These are phyloP conservation scores for Syzygium jambos DNA, from an alignment of 345 rosid species.

Conservation along the genomic window DNA sequence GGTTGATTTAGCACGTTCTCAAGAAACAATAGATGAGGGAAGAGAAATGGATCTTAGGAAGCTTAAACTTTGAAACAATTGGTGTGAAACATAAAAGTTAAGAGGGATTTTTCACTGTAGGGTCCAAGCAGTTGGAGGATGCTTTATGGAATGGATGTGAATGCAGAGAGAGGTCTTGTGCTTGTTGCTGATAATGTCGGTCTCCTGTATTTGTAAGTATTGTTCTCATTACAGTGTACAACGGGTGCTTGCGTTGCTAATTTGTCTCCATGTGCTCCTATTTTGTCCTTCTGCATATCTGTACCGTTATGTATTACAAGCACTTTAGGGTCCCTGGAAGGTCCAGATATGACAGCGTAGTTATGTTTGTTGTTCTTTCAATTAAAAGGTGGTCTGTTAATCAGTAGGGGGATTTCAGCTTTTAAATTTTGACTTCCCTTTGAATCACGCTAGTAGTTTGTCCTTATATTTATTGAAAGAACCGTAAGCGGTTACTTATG, in stretches of 20 bases:
- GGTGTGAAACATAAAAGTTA: not conserved
- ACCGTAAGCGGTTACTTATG: not conserved
- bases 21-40: not conserved
- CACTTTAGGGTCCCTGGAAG: not conserved
- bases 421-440: not conserved
- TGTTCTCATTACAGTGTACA: not conserved
- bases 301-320: not conserved
- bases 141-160: conserved; percentile 93
- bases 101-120: conserved; percentile 17
- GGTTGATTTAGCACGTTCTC: not conserved
- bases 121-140: conserved; percentile 79
- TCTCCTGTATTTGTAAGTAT: conserved; percentile 68
- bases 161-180: conserved; percentile 67
- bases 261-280: not conserved
- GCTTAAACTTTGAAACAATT: not conserved
- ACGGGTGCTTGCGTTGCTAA: not conserved
- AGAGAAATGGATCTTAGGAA: not conserved
- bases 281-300: not conserved
- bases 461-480: not conserved
- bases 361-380: too few relatives aligned
- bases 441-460: not conserved
- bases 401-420: not conserved
- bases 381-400: not conserved
- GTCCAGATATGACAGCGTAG: not conserved
- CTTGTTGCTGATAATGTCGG: conserved; percentile 86